Evolutionary conservation across 305 asterid species (phyloP).

Genomic region (Rubia peregrina): DNA sequence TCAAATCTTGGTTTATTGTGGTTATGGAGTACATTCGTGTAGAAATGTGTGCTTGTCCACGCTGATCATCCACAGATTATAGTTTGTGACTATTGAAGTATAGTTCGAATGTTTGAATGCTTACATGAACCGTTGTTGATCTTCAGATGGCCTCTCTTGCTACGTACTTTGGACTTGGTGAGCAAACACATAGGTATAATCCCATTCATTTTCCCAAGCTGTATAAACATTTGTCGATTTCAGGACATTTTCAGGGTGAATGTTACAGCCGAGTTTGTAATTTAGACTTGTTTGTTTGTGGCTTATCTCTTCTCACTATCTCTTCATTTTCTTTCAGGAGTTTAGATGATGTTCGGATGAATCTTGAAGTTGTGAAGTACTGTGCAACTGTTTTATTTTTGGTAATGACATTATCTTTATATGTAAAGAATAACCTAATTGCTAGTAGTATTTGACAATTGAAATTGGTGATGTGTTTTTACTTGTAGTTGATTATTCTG

Average conservation of each 20-base stretch:
- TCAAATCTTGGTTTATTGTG: neutral
- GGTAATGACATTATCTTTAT: conserved; percentile 42
- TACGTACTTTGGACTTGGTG: conserved; percentile 91
- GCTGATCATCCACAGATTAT: neutral
- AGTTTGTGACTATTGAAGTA: neutral
- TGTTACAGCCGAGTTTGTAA: no score
- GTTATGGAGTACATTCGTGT: neutral
- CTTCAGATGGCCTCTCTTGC: conserved; percentile 97
- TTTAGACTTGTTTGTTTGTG: neutral
- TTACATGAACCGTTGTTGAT: conserved; percentile 22
- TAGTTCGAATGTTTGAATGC: conserved; percentile 7
- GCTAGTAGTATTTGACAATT: conserved; percentile 3
- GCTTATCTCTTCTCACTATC: neutral
- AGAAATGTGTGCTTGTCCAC: neutral
- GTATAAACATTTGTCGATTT: no score
- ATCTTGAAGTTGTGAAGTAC: conserved; percentile 70
- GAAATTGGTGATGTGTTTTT: neutral
- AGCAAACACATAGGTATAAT: conserved; percentile 82
- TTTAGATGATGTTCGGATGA: conserved; percentile 79
- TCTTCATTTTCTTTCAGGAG: conserved; percentile 18
- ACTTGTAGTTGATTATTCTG: neutral
- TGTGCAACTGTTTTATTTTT: conserved; percentile 62
- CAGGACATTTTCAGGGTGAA: neutral
- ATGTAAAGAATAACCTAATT: neutral
- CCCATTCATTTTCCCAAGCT: no score